Base-by-base conservation (phyloP, 352 stramenopile genomes). In the Peronospora belbahrii region DNA sequence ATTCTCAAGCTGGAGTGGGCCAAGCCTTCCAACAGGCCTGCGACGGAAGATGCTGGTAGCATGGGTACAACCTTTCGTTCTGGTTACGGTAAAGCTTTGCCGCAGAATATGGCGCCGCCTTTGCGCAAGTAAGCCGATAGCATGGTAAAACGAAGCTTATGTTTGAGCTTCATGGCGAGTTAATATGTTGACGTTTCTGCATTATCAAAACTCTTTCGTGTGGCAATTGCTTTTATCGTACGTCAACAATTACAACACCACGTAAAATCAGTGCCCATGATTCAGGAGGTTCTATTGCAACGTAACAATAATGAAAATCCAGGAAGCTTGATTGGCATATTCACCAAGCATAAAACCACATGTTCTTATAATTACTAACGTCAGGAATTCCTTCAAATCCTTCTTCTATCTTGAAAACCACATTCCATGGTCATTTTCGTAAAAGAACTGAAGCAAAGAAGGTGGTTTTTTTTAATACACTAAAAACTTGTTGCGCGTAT, bases 1-100 rank as follows among this genome's bases (percentile, higher is more conserved):
- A 99, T 99, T 73, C 80, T 99, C 48, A 99, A 98, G 83, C 80
- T 99, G 46, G 97, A 99, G 77, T 99, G 95, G 95, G 97, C 97
- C 47, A 97, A 98, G 83, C 97, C 96, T 5, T 92, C 83, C 48
- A 95, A 74, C 82, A 96, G 88, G 73, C 74, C 70, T 20, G 70
- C 70, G 18, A 58, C 80, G 48, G 74, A 74, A 44, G 57, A 94
- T 42, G 70, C 74, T 34, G 80, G 83, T 55, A 84, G 71, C 55
- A 85, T 87, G 69, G 72, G 76, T 55, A 94, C 83, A 28, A 91
- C 78, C 38, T 94, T 91, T 74, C 83, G 83, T 40, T 92, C 80
- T 5, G 83, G 83, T 37, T 94, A 94, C 66, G 83, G 83, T 39
- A 94, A 94, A 59, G 83, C 83, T 5, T 52, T 94, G 31, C 83